These are phyloP conservation scores for Pleurotus eryngii DNA, from an alignment of 768 basidiomycete species.

Conservation along the genomic window DNA sequence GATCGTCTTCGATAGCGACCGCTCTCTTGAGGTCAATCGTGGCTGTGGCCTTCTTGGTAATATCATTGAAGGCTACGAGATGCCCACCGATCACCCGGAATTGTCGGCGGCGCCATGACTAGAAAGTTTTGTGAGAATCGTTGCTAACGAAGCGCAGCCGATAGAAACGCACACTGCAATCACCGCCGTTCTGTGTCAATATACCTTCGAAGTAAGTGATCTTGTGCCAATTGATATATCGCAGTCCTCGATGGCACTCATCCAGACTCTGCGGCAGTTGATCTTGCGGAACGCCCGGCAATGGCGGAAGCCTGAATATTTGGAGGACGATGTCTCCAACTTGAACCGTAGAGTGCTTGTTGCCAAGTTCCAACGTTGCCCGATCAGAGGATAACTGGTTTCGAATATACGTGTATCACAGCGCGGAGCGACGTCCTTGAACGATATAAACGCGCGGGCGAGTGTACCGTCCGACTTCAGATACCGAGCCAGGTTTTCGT, in stretches of 20 bases:
- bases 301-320: conserved; percentile 83
- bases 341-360: conserved; percentile 60
- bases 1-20: conserved; percentile 71
- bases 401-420: conserved; percentile 88
- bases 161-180: conserved; percentile 68
- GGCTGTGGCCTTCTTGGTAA: conserved; percentile 85
- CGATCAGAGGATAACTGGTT: conserved; percentile 77
- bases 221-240: conserved; percentile 93
- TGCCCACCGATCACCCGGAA: conserved; percentile 84
- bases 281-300: conserved; percentile 76
- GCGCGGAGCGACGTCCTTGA: conserved; percentile 79
- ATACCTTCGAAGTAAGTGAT: conserved; percentile 91
- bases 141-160: conserved; percentile 1
- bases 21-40: conserved; percentile 92
- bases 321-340: conserved; percentile 89
- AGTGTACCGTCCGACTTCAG: conserved; percentile 85
- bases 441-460: conserved; percentile 82
- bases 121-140: conserved; percentile 7
- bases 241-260: conserved; percentile 84
- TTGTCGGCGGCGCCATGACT: conserved; percentile 83
- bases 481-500: conserved; percentile 79
- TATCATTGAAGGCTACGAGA: conserved; percentile 87
- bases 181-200: conserved; percentile 90
- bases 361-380: conserved; percentile 60
- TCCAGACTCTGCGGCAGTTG: conserved; percentile 90